Evolutionary conservation across 768 basidiomycete species (phyloP), one percentile per base, ranked within the genome.

Genomic region (Pulveroboletus sp.): DNA sequence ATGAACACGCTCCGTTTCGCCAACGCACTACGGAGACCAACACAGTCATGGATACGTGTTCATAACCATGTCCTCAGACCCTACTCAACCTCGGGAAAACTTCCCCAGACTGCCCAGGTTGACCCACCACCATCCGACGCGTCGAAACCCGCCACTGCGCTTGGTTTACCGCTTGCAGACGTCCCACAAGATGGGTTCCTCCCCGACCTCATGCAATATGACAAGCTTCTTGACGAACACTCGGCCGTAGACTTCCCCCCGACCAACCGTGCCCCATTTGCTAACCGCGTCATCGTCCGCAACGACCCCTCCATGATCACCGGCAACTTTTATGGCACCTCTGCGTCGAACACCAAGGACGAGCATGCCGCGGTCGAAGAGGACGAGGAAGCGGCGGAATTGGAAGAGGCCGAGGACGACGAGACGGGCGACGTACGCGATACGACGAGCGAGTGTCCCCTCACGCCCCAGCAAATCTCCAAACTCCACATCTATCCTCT

Each of bases 251-350:
- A 77, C 19, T 71, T 85, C 56, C 77, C 79, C 16, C 78, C 85
- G 1, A 72, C 73, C 20, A 62, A 72, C 48, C 69, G 72, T n/a
- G 72, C 64, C 14, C 82, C 77, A 2, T 83, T 73, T 66, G 72
- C 76, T 53, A 84, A 82, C 65, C 76, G 77, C 25, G 78, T 89
- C 65, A 71, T 81, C 52, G 63, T 86, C 43, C 84, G 85, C 45
- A 89, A 88, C 60, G 80, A 87, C 69, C 72, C 77, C n/a, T 82
- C 85, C 48, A 77, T 87, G 51, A 83, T 87, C 69, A 68, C 37
- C 67, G 77, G 49, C 41, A 54, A 53, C 57, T 63, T 65, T 38
- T 65, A 63, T 16, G 54, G 59, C 27, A 55, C 54, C 29, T 23
- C 62, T 27, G 27, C 59, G 6, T 51, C 47, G 19, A 32, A 25